A percentile compares a stretch with the other conserved stretches of the same genome.
Conservation (phyloP, 2,329 filamentous ascomycete genomes). For the Blastomyces gilchristii region DNA sequence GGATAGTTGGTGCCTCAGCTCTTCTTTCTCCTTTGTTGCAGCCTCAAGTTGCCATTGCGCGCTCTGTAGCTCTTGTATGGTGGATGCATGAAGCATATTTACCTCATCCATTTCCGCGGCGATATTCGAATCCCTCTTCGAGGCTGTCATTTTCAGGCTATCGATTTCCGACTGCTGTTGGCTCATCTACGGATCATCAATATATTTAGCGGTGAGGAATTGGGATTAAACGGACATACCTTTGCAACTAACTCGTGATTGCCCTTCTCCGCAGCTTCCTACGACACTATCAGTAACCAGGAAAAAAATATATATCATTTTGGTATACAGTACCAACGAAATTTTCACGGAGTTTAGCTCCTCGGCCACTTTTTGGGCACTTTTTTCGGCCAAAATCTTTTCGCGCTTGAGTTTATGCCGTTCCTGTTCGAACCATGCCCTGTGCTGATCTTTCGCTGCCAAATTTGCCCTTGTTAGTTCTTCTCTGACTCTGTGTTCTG, state of each 20-base stretch:
- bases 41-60: conserved; percentile 9
- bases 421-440: conserved; percentile 23
- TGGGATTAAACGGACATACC: conserved; percentile 7
- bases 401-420: conserved; percentile 21
- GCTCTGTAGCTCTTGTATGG: conserved; percentile 2
- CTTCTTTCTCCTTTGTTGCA: conserved; percentile 14
- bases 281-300: conserved; percentile 2
- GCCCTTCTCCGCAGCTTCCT: conserved; percentile 2
- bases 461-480: conserved; percentile 26
- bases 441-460: conserved; percentile 21
- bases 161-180: conserved; percentile 16
- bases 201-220: neutral
- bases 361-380: conserved; percentile 13
- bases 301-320: neutral
- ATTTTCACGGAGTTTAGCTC: conserved; percentile 19
- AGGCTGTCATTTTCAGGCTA: conserved; percentile 15
- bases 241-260: conserved; percentile 5
- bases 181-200: conserved; percentile 6
- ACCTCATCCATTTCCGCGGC: conserved; percentile 18
- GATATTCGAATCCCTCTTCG: conserved; percentile 16
- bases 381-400: conserved; percentile 20
- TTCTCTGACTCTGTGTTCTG: conserved; percentile 23
- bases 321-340: conserved; percentile 20
- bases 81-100: conserved; percentile 14
- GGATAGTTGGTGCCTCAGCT: conserved; percentile 13